Evolutionary conservation across 129 eudicot species (phyloP), one percentile per base, ranked within the genome.

Genomic region (Lonicera japonica): DNA sequence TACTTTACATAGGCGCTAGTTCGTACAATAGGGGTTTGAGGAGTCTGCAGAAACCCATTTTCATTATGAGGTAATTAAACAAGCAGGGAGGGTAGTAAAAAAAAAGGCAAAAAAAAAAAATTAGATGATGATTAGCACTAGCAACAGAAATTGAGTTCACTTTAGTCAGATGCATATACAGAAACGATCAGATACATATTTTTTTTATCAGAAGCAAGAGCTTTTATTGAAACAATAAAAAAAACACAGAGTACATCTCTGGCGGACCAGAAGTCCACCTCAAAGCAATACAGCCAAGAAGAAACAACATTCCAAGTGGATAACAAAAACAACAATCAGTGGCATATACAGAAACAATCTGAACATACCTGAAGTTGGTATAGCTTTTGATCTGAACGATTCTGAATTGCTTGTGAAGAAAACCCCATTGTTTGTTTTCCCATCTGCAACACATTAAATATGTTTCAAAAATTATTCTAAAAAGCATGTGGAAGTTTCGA

Each of bases 371-470:
- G 95, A 74, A 92, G 98, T 71, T 92, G 98, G 70, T 92, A 92
- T 16, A 89, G 56, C 79, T 92, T 92, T 61, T 92, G 98, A 82
- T 92, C 98, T 65, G 98, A 89, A 60, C 98, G 98, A 63, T 80
- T 60, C 54, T 80, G 77, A 13, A 87, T 50, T 51, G 91, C 80
- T 78, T 92, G 98, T 21, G 95, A 80, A 72, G 96, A 79, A 72
- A 87, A 92, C 20, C 90, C 98, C 98, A 92, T 92, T 15, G 98
- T 92, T 71, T 92, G 98, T 68, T 92, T 92, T 58, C 75, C 98
- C 98, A 92, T 92, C 98, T 92, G 69, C 70, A 75, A 45, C 21
- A 62, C 20, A 60, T 43, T 14, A 25, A 58, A 54, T 24, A 67
- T n/a, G n/a, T n/a, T n/a, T n/a, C n/a, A 53, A 3, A 15, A 24